Conservation (phyloP, 2,329 filamentous ascomycete species). For the Bisporella sp. region DNA sequence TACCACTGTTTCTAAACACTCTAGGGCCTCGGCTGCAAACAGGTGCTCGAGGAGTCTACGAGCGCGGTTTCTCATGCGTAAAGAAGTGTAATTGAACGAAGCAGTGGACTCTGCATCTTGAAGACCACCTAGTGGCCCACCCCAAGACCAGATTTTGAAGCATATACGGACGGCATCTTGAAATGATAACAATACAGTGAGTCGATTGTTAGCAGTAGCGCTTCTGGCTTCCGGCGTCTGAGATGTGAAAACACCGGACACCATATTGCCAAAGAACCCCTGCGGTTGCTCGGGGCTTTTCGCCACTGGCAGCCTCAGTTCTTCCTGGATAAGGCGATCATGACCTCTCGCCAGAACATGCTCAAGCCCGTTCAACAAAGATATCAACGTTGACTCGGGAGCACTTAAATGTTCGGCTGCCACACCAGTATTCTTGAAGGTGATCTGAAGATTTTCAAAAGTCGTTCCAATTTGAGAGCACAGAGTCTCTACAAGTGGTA, state of each 20-base stretch:
- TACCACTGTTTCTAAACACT: conserved; percentile 87
- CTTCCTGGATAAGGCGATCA: conserved; percentile 71
- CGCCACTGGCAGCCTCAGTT: conserved; percentile 56
- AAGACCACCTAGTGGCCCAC: conserved; percentile 51
- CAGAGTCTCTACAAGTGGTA: conserved; percentile 85
- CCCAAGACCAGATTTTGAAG: conserved; percentile 94
- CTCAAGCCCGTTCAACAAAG: conserved; percentile 88
- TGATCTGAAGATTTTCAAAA: conserved; percentile 63
- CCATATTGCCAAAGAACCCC: conserved; percentile 90
- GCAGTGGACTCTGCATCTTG: conserved; percentile 65
- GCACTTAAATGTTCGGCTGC: conserved; percentile 29
- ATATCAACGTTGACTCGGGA: conserved; percentile 69
- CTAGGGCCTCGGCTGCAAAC: conserved; percentile 84
- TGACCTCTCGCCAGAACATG: conserved; percentile 84
- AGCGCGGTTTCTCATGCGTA: conserved; percentile 85
- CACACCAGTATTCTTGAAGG: conserved; percentile 44
- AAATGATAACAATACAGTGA: conserved; percentile 93
- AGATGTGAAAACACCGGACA: conserved; percentile 80
- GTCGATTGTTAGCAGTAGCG: conserved; percentile 81
- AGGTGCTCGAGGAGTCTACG: conserved; percentile 85
- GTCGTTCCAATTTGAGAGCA: conserved; percentile 69
- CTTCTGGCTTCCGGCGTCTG: conserved; percentile 72
- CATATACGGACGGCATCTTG: conserved; percentile 92
- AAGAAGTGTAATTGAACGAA: conserved; percentile 84
- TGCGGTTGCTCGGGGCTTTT: conserved; percentile 81